Conservation (phyloP, 768 basidiomycete genomes). For the Russula vinacea region DNA sequence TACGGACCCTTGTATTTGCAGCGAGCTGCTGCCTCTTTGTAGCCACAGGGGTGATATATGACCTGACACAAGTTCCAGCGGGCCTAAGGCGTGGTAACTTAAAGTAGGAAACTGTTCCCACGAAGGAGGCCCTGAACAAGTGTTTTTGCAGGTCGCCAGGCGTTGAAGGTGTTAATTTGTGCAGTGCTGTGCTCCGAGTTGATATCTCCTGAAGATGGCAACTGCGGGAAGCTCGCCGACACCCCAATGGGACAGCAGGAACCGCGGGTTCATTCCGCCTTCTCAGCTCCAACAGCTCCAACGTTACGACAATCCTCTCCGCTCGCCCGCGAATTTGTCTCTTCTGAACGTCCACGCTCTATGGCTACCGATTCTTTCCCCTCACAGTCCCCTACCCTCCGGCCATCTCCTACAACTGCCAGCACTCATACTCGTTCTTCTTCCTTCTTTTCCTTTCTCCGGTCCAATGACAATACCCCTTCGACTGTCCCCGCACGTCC, state of each 20-base stretch:
- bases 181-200: background rate
- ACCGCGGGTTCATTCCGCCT: slow-evolving; percentile 40
- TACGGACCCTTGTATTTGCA: no score
- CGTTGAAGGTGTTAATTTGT: background rate
- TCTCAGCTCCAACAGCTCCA: slow-evolving; percentile 38
- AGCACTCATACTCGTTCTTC: slow-evolving; percentile 51
- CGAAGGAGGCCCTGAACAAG: background rate
- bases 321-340: slow-evolving; percentile 30
- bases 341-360: slow-evolving; percentile 27
- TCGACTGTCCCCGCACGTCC: slow-evolving; percentile 23
- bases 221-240: slow-evolving; percentile 31
- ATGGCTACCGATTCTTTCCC: slow-evolving; percentile 4
- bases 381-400: slow-evolving; percentile 16
- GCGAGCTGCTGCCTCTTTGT: background rate
- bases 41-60: background rate
- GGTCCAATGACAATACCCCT: slow-evolving; percentile 36
- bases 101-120: background rate
- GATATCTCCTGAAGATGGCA: slow-evolving; percentile 18
- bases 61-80: background rate
- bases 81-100: background rate
- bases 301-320: slow-evolving; percentile 34
- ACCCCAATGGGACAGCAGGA: slow-evolving; percentile 40
- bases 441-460: slow-evolving; percentile 64
- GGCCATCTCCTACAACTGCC: slow-evolving; percentile 30
- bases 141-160: background rate